Base-by-base conservation (phyloP, 2,329 filamentous ascomycete species). In the Ophiobolus disseminans region DNA sequence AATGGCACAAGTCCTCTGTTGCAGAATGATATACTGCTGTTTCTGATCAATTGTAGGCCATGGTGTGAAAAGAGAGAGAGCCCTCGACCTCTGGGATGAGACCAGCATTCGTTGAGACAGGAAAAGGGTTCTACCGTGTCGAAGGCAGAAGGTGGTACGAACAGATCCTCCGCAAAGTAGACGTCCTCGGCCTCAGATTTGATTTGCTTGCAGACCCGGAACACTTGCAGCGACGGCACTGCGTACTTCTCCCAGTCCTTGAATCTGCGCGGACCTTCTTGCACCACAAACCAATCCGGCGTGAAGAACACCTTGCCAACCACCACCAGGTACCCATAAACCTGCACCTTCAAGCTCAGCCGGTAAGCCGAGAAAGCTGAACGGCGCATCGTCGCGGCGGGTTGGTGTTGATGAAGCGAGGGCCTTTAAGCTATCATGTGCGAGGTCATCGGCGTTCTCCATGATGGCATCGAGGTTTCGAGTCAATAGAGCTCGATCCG, bases 321-420 rank as follows among this genome's bases (percentile, higher is more conserved):
- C 19, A 58, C 55, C 3, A 60, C 22, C 5, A 55, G 42, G 16
- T 55, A 42, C 20, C 54, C 48, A 38, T 57, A 62, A 13, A 58
- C 44, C 28, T 53, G 45, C 22, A 45, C 26, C 23, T 53, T n/a
- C 20, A 5, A 60, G 26, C 22, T 60, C 57, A 10, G 45, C 16
- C 1, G 58, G 57, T 5, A 60, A 41, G 11, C 58, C 45, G 4
- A 62, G 47, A 32, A 62, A 57, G 3, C 78, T 38, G 21, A 57
- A 59, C 21, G 19, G 14, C 11, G 39, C 3, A 7, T 4, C 4
- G 9, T 4, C 14, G 22, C 7, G 10, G 9, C 20, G 17, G n/a
- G 38, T 5, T 30, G 3, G 6, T 8, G 23, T 20, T 13, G 2
- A 8, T 13, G 5, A 3, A 4, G 25, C 17, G 17, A 41, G 16